phyloP scores from a whole-genome alignment of 2,329 filamentous ascomycete species.

The Verticillium klebahnii region DNA sequence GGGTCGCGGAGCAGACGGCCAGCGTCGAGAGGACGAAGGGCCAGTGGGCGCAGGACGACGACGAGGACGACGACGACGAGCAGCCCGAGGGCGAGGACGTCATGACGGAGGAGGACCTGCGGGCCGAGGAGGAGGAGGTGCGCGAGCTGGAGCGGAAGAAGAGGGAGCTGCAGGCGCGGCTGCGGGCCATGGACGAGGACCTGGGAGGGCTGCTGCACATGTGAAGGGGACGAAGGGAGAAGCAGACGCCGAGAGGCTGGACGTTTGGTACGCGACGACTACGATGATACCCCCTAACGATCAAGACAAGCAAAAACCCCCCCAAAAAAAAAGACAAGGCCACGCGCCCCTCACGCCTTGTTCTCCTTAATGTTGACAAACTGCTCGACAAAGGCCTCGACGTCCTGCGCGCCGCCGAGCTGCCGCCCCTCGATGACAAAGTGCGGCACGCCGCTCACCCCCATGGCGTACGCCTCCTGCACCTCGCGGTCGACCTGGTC shows the following conservation, averaged over 20 bases:
- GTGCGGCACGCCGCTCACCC: constrained; percentile 65
- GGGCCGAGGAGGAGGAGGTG: constrained; percentile 63
- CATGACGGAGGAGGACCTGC: constrained; percentile 65
- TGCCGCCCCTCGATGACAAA: constrained; percentile 67
- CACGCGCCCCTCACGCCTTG: constrained; percentile 1
- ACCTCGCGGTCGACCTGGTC: constrained; percentile 54
- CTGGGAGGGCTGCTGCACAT: constrained; percentile 49
- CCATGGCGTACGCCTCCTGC: constrained; percentile 41
- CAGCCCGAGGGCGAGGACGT: constrained; percentile 32
- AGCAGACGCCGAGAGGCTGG: neutral
- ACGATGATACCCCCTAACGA: constrained; percentile 4
- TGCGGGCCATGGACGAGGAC: constrained; percentile 52
- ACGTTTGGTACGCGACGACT: neutral
- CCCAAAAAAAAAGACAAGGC: neutral
- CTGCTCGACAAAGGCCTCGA: constrained; percentile 59
- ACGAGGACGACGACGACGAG: constrained; percentile 46
- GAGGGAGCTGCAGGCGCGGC: constrained; percentile 47
- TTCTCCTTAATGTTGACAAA: constrained; percentile 49
- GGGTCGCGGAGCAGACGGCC: constrained; percentile 70
- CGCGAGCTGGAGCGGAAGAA: constrained; percentile 52
- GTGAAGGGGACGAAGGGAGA: constrained; percentile 24
- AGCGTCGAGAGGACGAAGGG: constrained; percentile 67
- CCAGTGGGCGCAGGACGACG: constrained; percentile 50
- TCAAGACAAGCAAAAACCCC: neutral
- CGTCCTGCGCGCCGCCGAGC: constrained; percentile 68